A percentile compares a stretch with the other conserved stretches of the same genome.
Conservation (phyloP, 768 basidiomycete species). For the Brasilioporus rufonigricans region DNA sequence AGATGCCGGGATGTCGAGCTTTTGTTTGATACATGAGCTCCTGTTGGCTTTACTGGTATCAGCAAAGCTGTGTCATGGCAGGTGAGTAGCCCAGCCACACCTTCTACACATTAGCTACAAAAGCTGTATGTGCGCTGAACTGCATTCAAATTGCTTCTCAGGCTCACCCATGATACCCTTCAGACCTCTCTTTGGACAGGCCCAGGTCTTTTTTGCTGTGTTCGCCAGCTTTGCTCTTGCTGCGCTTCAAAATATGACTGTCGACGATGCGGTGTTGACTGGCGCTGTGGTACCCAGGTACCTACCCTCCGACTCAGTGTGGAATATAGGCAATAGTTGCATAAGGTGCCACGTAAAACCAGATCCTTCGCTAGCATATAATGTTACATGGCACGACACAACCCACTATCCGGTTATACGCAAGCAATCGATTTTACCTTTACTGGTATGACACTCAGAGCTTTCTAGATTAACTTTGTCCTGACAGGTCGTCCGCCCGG, state of each 20-base stretch:
- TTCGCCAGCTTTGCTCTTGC: neutral
- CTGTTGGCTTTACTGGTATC: too few species aligned
- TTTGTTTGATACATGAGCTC: too few species aligned
- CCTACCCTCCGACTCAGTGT: neutral
- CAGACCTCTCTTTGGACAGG: neutral
- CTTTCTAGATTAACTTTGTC: neutral
- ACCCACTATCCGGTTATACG: neutral
- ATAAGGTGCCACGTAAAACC: neutral
- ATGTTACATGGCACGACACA: conserved; percentile 19
- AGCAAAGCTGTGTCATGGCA: too few species aligned
- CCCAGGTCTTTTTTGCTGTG: neutral
- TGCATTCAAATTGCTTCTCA: neutral
- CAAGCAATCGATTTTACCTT: conserved; percentile 9
- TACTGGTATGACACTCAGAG: conserved; percentile 1
- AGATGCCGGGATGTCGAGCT: too few species aligned
- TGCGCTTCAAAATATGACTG: conserved; percentile 9
- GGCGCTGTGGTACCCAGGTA: conserved; percentile 8
- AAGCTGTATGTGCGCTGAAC: neutral
- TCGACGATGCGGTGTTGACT: conserved; percentile 14
- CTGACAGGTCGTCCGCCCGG: too few species aligned
- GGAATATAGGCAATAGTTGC: conserved; percentile 13
- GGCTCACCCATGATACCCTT: conserved; percentile 7
- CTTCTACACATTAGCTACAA: too few species aligned
- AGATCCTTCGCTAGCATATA: neutral
- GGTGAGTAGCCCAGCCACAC: too few species aligned